Evolutionary conservation across 768 basidiomycete genomes (phyloP).

Genomic region (Lactarius indigo): DNA sequence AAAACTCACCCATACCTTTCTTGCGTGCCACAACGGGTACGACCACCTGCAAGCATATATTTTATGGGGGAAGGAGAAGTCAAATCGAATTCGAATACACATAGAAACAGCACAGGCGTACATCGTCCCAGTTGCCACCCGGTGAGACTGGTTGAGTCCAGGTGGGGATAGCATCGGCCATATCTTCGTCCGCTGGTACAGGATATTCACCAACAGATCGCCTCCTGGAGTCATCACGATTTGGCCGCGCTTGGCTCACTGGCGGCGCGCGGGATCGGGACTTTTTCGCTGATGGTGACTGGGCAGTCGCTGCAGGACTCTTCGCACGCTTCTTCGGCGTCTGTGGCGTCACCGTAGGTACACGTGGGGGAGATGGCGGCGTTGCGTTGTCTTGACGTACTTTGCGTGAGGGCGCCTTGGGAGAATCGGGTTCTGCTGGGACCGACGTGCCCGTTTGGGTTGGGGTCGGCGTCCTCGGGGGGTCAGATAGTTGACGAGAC

Average conservation of each 20-base stretch:
- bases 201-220: slow-evolving; percentile 69
- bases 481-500: slow-evolving; percentile 45
- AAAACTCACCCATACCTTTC: slow-evolving; percentile 70
- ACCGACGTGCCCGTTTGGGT: slow-evolving; percentile 32
- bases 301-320: slow-evolving; percentile 43
- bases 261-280: slow-evolving; percentile 41
- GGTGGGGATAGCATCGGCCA: slow-evolving; percentile 73
- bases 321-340: slow-evolving; percentile 43
- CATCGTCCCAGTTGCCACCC: slow-evolving; percentile 84
- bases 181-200: slow-evolving; percentile 49
- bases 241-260: slow-evolving; percentile 29
- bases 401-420: slow-evolving; percentile 19
- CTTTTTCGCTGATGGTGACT: slow-evolving; percentile 33
- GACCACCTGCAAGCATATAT: slow-evolving; percentile 47
- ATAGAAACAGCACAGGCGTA: slow-evolving; percentile 33
- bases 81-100: slow-evolving; percentile 11
- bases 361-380: slow-evolving; percentile 17
- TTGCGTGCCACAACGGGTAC: slow-evolving; percentile 82
- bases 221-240: slow-evolving; percentile 45
- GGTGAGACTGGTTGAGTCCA: slow-evolving; percentile 73
- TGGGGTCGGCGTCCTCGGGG: slow-evolving; percentile 42
- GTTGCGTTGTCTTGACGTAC: slow-evolving; percentile 21
- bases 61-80: neutral
- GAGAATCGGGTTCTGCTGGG: slow-evolving; percentile 36
- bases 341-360: slow-evolving; percentile 22